phyloP scores from a whole-genome alignment of 2,329 filamentous ascomycete species.

The Dactylonectria estremocensis region DNA sequence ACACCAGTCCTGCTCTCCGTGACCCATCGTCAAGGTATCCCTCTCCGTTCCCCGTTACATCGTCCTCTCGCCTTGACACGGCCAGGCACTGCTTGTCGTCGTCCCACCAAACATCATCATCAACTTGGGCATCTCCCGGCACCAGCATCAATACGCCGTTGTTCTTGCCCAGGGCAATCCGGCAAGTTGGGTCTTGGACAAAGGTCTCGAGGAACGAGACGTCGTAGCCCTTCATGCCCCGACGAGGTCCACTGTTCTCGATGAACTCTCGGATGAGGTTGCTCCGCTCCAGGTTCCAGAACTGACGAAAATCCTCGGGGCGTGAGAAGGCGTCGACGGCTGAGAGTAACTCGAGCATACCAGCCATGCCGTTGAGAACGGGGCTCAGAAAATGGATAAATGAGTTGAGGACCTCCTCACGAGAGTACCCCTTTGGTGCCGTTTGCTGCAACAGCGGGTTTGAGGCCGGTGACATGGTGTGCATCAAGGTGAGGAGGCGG shows the following conservation, averaged over 20 bases:
- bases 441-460: constrained; percentile 22
- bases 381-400: constrained; percentile 51
- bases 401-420: constrained; percentile 50
- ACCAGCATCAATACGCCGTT: constrained; percentile 47
- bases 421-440: constrained; percentile 36
- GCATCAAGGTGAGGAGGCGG: constrained; percentile 54
- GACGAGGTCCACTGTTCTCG: constrained; percentile 45
- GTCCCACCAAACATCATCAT: constrained; percentile 48
- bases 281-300: constrained; percentile 53
- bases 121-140: constrained; percentile 46
- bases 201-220: constrained; percentile 46
- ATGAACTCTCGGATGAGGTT: constrained; percentile 54
- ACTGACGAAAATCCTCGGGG: constrained; percentile 53
- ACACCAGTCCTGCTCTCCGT: constrained; percentile 41
- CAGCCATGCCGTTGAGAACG: constrained; percentile 55
- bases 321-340: constrained; percentile 51
- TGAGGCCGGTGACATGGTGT: constrained; percentile 50
- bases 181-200: constrained; percentile 46
- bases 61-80: constrained; percentile 41
- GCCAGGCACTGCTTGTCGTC: constrained; percentile 39
- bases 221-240: constrained; percentile 46
- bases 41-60: constrained; percentile 35
- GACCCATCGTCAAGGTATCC: constrained; percentile 42
- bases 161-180: constrained; percentile 47
- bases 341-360: constrained; percentile 51